Evolutionary conservation across 148 eudicot genomes (phyloP), one percentile per base, ranked within the genome.

Genomic region (Rhododendron ferrugineum): DNA sequence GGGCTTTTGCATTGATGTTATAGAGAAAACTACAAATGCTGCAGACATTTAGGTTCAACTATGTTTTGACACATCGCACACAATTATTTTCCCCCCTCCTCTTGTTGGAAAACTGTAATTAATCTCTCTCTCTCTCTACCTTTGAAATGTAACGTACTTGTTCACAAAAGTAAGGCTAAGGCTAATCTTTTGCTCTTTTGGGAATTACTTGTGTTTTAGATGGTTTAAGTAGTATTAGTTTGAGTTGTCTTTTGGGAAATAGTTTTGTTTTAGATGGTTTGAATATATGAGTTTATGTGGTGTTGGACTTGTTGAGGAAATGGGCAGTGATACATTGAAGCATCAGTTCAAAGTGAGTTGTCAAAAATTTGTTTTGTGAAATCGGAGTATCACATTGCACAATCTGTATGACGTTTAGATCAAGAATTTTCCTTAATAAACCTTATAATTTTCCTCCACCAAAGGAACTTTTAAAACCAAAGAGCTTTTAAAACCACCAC

Each of bases 1-100:
- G 34, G 98, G 98, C 36, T 87, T 82, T 81, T 97, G 99, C 92
- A 92, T 97, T 62, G 86, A 91, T 66, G 90, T 92, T 72, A 92
- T 97, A 56, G 99, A 97, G 90, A 91, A 95, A 54, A 81, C 88
- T 85, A 92, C 93, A 42, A 89, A 87, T 72, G 93, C 85, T 52
- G 88, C 75, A 44, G 91, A 93, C 64, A 10, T 93, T 46, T 72
- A 74, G 66, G 47, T 78, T 78, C 81, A 78, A 13, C 9, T 47
- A 1, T 2, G 47, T 16, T 74, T 74, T 74, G 78, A n/a, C 78
- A 74, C 78, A 74, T 74, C 47, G 26, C 37, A 14, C 75, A 15
- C 75, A 70, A 30, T 70, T 40, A 30, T 32, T 15, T 32, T 9
- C 8, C 37, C 75, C 40, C 20, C 75, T 14, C 28, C 70, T 22